Evolutionary conservation across 2,329 filamentous ascomycete genomes (phyloP).

Genomic region (Plenodomus tracheiphilus): DNA sequence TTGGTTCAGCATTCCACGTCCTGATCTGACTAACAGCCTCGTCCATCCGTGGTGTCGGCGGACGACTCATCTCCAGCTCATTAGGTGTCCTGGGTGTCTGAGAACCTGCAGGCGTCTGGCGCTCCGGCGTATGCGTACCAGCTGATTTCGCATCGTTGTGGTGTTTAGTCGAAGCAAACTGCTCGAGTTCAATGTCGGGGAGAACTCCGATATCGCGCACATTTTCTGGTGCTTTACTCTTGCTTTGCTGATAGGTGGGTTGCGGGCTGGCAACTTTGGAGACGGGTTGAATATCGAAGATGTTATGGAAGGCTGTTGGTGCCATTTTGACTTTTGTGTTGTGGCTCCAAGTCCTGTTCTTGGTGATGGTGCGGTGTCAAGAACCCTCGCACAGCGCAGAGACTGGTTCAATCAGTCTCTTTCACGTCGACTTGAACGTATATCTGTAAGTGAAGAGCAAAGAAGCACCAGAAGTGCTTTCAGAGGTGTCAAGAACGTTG

Average conservation of each 20-base stretch:
- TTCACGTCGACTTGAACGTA: not conserved
- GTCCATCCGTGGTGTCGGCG: constrained; percentile 49
- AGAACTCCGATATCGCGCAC: constrained; percentile 18
- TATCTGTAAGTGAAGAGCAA: not conserved
- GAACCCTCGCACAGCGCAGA: not conserved
- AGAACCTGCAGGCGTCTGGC: constrained; percentile 7
- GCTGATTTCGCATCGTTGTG: constrained; percentile 23
- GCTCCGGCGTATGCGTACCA: constrained; percentile 16
- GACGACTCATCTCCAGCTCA: constrained; percentile 59
- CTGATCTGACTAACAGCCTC: constrained; percentile 55
- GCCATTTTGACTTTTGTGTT: constrained; percentile 34
- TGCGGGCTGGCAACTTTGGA: constrained; percentile 44
- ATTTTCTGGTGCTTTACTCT: constrained; percentile 13
- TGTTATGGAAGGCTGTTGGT: constrained; percentile 41
- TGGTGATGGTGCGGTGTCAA: not conserved
- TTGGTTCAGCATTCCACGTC: constrained; percentile 60
- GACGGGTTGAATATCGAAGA: constrained; percentile 49
- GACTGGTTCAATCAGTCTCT: not conserved
- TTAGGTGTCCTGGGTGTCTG: constrained; percentile 41
- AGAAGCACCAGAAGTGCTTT: not conserved
- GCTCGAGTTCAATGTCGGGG: constrained; percentile 42
- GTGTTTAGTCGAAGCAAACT: constrained; percentile 20
- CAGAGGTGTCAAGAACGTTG: not conserved
- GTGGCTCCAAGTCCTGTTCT: not conserved
- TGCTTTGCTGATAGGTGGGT: constrained; percentile 37